These are phyloP conservation scores for Phytopythium cucurbitacearum DNA, from an alignment of 352 stramenopile genomes.

Conservation along the genomic window DNA sequence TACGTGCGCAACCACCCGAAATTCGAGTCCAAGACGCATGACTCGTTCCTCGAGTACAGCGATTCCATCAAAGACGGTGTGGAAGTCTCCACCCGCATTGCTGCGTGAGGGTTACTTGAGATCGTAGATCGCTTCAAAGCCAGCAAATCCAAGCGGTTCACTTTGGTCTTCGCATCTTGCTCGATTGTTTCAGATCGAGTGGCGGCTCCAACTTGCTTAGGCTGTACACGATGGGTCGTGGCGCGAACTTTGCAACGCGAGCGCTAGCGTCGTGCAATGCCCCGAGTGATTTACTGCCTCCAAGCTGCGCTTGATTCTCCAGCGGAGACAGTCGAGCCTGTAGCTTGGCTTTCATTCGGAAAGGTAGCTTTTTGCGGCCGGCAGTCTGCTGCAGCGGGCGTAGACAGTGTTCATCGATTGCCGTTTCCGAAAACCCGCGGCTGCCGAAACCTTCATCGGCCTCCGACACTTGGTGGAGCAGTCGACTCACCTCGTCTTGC, in stretches of 20 bases:
- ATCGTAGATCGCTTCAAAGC: too few species aligned
- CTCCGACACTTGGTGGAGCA: constrained; percentile 12
- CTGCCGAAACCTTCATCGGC: neutral
- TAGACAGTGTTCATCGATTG: neutral
- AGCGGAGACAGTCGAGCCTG: constrained; percentile 12
- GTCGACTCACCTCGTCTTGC: constrained; percentile 35
- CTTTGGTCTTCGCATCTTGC: constrained; percentile 1
- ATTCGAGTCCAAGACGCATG: constrained; percentile 28
- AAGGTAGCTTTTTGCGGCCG: too few species aligned
- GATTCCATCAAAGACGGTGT: constrained; percentile 25
- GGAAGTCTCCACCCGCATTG: constrained; percentile 29
- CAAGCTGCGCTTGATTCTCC: constrained; percentile 13
- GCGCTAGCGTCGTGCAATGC: constrained; percentile 10
- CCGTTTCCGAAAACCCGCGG: neutral
- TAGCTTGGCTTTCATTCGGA: too few species aligned
- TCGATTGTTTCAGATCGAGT: neutral
- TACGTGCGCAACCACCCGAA: constrained; percentile 24
- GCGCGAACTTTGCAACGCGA: constrained; percentile 18
- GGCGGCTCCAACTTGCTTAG: constrained; percentile 33
- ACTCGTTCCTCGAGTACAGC: constrained; percentile 35
- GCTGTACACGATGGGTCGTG: constrained; percentile 42
- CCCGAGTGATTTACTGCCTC: neutral
- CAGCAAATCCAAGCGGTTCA: neutral
- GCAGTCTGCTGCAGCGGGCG: neutral
- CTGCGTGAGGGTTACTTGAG: neutral